Percentiles rank a stretch among this genome's conserved stretches.
phyloP scores from a whole-genome alignment of 2,329 filamentous ascomycete genomes.

The Magnaporthales sp. region DNA sequence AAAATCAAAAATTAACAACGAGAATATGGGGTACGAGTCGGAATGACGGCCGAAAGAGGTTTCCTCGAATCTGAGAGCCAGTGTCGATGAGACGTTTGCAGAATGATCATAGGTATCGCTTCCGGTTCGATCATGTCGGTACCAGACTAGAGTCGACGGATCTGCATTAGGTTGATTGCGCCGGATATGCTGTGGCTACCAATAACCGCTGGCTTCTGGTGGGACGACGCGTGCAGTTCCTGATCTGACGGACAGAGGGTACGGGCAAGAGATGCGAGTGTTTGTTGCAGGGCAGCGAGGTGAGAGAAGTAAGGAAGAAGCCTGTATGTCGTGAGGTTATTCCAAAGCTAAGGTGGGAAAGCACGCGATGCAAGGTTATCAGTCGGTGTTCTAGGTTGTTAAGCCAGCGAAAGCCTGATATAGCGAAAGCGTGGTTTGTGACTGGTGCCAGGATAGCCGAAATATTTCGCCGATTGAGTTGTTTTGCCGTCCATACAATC shows the following conservation, averaged over 20 bases:
- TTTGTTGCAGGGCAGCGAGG: not conserved
- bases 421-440: not conserved
- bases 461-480: conserved; percentile 5
- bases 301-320: not conserved
- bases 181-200: not conserved
- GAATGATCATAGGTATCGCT: not conserved
- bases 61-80: not conserved
- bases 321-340: not conserved
- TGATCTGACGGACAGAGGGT: not conserved
- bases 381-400: not conserved
- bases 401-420: not conserved
- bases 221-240: not conserved
- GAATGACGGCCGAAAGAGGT: not conserved
- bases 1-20: not conserved
- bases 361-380: not conserved
- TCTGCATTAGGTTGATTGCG: not conserved
- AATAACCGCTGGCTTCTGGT: not conserved
- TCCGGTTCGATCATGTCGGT: conserved; percentile 1
- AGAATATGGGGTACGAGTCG: not conserved
- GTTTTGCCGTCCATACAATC: not conserved
- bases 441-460: conserved; percentile 8
- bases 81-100: not conserved
- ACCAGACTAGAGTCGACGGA: conserved; percentile 1
- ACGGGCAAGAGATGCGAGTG: not conserved
- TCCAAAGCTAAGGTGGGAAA: not conserved